Evolutionary conservation across 2,329 filamentous ascomycete species (phyloP).

Genomic region (Cordyceps fumosorosea): DNA sequence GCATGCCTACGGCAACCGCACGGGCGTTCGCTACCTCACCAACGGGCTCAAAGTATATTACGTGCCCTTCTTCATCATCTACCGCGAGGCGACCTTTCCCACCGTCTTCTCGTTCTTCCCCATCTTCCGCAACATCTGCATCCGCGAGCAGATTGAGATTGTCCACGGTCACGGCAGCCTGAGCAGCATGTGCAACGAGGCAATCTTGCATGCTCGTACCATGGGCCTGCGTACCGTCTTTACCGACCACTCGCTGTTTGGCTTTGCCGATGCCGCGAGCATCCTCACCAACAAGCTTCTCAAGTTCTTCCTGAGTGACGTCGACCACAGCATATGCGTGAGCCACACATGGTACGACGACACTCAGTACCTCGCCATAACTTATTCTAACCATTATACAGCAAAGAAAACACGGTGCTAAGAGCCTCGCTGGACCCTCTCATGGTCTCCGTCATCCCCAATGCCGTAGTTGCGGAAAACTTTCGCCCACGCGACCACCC

Average conservation of each 20-base stretch:
- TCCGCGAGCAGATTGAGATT: slow-evolving; percentile 91
- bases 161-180: slow-evolving; percentile 96
- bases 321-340: slow-evolving; percentile 97
- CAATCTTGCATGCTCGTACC: slow-evolving; percentile 86
- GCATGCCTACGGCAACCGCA: slow-evolving; percentile 85
- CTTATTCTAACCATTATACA: slow-evolving; percentile 30
- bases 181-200: slow-evolving; percentile 89
- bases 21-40: slow-evolving; percentile 88
- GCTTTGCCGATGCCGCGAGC: slow-evolving; percentile 91
- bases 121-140: slow-evolving; percentile 91
- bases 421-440: slow-evolving; percentile 89
- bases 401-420: slow-evolving; percentile 96
- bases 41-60: slow-evolving; percentile 99
- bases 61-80: slow-evolving; percentile 92
- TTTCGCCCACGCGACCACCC: slow-evolving; percentile 61
- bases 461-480: slow-evolving; percentile 93
- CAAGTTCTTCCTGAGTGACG: slow-evolving; percentile 92
- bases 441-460: slow-evolving; percentile 97
- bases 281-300: slow-evolving; percentile 96
- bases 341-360: slow-evolving; percentile 83
- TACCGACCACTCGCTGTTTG: slow-evolving; percentile 95
- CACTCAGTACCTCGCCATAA: not conserved
- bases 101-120: slow-evolving; percentile 99
- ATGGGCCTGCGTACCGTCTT: slow-evolving; percentile 97
- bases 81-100: slow-evolving; percentile 86